phyloP scores from a whole-genome alignment of 2,329 filamentous ascomycete genomes.

The Pseudogymnoascus sp. region DNA sequence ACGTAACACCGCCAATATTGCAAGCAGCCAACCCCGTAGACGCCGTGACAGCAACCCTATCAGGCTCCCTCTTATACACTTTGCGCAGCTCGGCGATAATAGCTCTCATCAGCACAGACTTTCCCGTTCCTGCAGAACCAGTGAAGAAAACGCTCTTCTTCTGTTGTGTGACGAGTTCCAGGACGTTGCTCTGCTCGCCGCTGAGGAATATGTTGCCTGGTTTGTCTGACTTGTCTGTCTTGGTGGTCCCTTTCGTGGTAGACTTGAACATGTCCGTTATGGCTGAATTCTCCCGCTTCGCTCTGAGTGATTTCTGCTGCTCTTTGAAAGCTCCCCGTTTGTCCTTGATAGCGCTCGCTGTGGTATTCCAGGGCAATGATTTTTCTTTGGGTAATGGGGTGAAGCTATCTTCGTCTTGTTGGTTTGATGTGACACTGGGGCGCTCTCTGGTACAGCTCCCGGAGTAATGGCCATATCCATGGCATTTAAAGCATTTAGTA shows the following conservation, averaged over 20 bases:
- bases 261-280: slow-evolving; percentile 19
- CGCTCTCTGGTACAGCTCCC: background rate
- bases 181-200: slow-evolving; percentile 75
- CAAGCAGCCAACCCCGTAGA: slow-evolving; percentile 94
- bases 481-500: background rate
- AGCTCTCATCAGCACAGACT: slow-evolving; percentile 88
- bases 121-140: slow-evolving; percentile 90
- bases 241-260: slow-evolving; percentile 19
- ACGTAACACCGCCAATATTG: slow-evolving; percentile 90
- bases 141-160: slow-evolving; percentile 95
- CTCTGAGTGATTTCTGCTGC: slow-evolving; percentile 44
- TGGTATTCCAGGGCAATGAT: slow-evolving; percentile 60
- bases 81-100: slow-evolving; percentile 75
- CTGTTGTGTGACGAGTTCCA: slow-evolving; percentile 72
- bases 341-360: slow-evolving; percentile 66
- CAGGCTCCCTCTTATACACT: slow-evolving; percentile 69
- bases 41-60: slow-evolving; percentile 85
- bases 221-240: slow-evolving; percentile 43
- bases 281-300: slow-evolving; percentile 30
- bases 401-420: background rate
- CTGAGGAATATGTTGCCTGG: slow-evolving; percentile 52
- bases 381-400: slow-evolving; percentile 24
- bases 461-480: background rate
- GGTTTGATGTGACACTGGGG: background rate
- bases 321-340: slow-evolving; percentile 67